Percentiles rank a stretch among this genome's conserved stretches.
phyloP scores from a whole-genome alignment of 1,284 basidiomycete genomes.

The Leccinum subrobustum region DNA sequence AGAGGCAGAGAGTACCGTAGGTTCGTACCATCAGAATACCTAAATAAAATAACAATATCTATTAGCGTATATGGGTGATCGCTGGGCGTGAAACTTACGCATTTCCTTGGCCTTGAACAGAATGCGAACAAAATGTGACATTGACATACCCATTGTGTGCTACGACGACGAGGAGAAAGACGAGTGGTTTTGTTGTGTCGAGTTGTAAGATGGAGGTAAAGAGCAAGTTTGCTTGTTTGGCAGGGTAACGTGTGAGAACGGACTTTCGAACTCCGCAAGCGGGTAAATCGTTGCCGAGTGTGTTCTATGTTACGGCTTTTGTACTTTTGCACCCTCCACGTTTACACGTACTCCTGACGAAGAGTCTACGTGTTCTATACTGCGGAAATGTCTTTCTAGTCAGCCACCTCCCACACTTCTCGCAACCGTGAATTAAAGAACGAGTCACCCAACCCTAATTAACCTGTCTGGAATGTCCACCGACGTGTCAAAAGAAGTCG shows the following conservation, averaged over 20 bases:
- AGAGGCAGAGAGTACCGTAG: constrained; percentile 11
- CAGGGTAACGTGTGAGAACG: constrained; percentile 33
- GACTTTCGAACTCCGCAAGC: constrained; percentile 36
- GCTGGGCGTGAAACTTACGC: constrained; percentile 64
- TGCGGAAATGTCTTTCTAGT: constrained; percentile 5
- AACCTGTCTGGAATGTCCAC: neutral
- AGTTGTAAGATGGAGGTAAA: constrained; percentile 34
- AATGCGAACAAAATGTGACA: constrained; percentile 80
- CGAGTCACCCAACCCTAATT: neutral
- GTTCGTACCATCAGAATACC: constrained; percentile 71
- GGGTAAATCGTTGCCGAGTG: constrained; percentile 12
- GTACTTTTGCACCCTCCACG: neutral
- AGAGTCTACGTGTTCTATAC: constrained; percentile 19
- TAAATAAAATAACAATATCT: constrained; percentile 39
- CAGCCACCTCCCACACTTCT: neutral
- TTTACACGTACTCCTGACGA: constrained; percentile 12
- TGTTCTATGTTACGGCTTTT: neutral
- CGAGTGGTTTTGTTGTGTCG: constrained; percentile 33
- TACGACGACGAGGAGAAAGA: constrained; percentile 34
- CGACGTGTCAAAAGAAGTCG: neutral
- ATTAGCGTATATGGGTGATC: constrained; percentile 37
- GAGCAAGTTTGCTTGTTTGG: constrained; percentile 38
- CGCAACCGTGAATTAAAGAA: neutral
- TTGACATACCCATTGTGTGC: constrained; percentile 78
- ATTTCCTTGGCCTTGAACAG: constrained; percentile 99